These are phyloP conservation scores for Cladosporium sp. DNA, from an alignment of 2,329 filamentous ascomycete genomes.

Conservation along the genomic window DNA sequence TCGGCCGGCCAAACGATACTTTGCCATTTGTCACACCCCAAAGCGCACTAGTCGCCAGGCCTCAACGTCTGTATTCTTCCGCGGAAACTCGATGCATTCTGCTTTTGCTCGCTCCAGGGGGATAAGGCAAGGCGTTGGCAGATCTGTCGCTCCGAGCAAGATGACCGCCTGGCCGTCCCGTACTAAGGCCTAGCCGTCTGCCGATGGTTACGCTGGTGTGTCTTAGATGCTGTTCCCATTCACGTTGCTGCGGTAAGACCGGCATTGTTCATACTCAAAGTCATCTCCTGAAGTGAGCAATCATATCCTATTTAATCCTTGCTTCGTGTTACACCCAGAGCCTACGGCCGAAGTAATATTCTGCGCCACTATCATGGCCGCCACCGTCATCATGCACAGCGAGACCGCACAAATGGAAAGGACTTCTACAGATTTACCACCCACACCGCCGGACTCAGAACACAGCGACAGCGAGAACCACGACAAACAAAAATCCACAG, in stretches of 20 bases:
- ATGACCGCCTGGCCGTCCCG: not conserved
- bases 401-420: slow-evolving; percentile 19
- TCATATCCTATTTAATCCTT: too few species aligned
- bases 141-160: not conserved
- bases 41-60: not conserved
- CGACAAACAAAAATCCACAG: slow-evolving; percentile 42
- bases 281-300: too few species aligned
- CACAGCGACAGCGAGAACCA: slow-evolving; percentile 26
- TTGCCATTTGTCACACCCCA: not conserved
- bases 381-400: slow-evolving; percentile 16
- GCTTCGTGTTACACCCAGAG: too few species aligned
- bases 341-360: too few species aligned
- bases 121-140: not conserved
- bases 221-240: too few species aligned
- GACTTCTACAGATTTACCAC: slow-evolving; percentile 25
- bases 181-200: too few species aligned
- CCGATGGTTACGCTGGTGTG: too few species aligned
- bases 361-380: slow-evolving; percentile 7
- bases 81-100: slow-evolving; percentile 1
- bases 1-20: not conserved
- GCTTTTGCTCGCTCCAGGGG: slow-evolving; percentile 1
- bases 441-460: slow-evolving; percentile 33
- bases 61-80: slow-evolving; percentile 5
- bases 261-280: too few species aligned
- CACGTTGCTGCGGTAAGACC: too few species aligned